Base-by-base conservation (phyloP, 2,329 filamentous ascomycete genomes). In the Cadophora gregata region DNA sequence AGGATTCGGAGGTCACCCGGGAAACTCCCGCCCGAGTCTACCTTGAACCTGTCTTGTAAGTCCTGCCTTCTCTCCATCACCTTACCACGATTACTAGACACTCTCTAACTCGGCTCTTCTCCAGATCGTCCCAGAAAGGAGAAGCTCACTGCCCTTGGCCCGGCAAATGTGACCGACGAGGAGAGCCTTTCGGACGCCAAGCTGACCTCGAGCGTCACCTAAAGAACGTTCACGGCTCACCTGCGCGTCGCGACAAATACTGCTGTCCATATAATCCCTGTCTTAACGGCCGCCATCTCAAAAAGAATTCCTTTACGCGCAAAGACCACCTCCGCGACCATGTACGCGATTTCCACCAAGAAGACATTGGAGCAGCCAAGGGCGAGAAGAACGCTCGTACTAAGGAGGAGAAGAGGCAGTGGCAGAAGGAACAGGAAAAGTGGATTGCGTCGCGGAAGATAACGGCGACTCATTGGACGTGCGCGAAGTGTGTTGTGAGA, bases 271-370 rank as follows among this genome's bases (percentile, higher is more conserved):
- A 73, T 25, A 58, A 60, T 1, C 72, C 68, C 12, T 81, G 80
- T 56, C 58, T 60, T 31, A 60, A 33, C 14, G 38, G 16, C 4
- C 70, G 79, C 1, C 29, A 51, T 16, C n/a, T 16, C 9, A 70
- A 71, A 0, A 62, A 66, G 0, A 70, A 74, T 19, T 79, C 81
- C 0, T 85, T 85, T 67, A 80, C 78, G 1, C 75, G 83, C 9
- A 78, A 80, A 60, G 83, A 85, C 66, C 83, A 85, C 70, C 78
- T 81, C 55, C 75, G 79, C 24, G 83, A 85, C 65, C 83, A 85
- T 67, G 73, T 82, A 48, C 75, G 82, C 29, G 81, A 82, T 59
- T 83, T 78, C 65, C 83, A 85, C 69, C 79, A 81, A 45, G 76
- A 80, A 50, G 79, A 82, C 62, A 62, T 78, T 16, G 72, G 73